These are phyloP conservation scores for Trypanosoma rangeli DNA, from an alignment of 208 protist species.

Conservation along the genomic window DNA sequence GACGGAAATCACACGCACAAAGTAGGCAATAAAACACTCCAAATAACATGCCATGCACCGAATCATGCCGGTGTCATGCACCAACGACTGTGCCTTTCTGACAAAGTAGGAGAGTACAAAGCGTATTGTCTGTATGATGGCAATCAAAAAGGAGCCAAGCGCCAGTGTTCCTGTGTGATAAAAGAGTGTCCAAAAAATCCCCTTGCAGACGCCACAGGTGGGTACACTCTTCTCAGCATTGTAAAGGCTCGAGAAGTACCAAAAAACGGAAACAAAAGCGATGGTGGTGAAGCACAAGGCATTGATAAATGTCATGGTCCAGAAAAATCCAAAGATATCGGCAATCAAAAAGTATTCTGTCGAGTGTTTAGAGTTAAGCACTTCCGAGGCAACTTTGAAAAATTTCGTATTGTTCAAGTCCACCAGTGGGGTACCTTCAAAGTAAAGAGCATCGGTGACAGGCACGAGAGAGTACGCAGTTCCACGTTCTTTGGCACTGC, in stretches of 20 bases:
- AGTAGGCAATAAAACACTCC: conserved; percentile 57
- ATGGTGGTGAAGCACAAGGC: conserved; percentile 54
- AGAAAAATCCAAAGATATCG: conserved; percentile 75
- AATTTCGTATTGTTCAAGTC: conserved; percentile 1
- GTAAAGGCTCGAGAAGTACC: conserved; percentile 65
- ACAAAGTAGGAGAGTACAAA: conserved; percentile 46
- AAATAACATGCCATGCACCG: conserved; percentile 44
- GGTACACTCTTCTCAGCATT: conserved; percentile 37
- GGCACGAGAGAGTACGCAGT: conserved; percentile 3
- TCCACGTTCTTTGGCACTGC: conserved; percentile 1
- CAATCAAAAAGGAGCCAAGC: conserved; percentile 85
- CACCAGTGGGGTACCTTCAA: background rate
- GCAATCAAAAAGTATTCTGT: conserved; percentile 41
- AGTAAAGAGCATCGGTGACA: conserved; percentile 3
- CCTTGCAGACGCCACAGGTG: conserved; percentile 19
- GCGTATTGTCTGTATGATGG: conserved; percentile 73
- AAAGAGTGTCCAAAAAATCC: conserved; percentile 35
- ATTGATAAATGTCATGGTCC: conserved; percentile 54
- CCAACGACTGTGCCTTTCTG: conserved; percentile 22
- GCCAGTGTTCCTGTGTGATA: conserved; percentile 87
- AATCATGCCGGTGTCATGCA: conserved; percentile 13
- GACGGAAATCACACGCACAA: conserved; percentile 84
- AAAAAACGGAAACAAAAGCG: conserved; percentile 61
- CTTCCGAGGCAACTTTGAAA: conserved; percentile 1
- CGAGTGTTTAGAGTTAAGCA: conserved; percentile 8